Conservation (phyloP, 768 basidiomycete species). For the Suillus lakei region DNA sequence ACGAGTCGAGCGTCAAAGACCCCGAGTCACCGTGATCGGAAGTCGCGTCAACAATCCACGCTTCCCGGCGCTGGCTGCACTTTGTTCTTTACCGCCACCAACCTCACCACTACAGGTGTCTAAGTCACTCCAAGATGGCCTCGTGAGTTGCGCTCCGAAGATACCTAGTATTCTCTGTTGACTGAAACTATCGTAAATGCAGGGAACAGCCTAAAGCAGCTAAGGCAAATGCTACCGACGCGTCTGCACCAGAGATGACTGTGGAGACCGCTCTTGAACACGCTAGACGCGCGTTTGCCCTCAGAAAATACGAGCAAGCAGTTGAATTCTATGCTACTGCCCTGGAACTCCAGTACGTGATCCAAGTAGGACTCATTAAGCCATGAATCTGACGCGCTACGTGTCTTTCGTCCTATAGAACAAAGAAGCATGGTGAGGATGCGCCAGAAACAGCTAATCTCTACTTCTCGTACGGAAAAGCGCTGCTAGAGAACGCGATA, state of each 20-base stretch:
- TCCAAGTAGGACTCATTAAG: conserved; percentile 23
- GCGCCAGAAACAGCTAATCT: conserved; percentile 85
- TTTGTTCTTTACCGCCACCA: conserved; percentile 3
- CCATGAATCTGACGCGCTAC: conserved; percentile 20
- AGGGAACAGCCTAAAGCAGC: conserved; percentile 17
- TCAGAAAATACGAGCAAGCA: conserved; percentile 85
- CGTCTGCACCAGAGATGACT: conserved; percentile 29
- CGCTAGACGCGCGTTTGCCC: conserved; percentile 87
- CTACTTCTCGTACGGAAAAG: conserved; percentile 91
- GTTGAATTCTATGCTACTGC: conserved; percentile 85
- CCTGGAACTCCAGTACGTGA: conserved; percentile 80
- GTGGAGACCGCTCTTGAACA: conserved; percentile 71
- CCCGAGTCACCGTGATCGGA: conserved; percentile 2
- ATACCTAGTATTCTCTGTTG: not conserved
- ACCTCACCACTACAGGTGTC: not conserved
- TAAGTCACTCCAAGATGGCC: conserved; percentile 20
- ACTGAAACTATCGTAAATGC: not conserved
- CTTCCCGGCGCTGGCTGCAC: conserved; percentile 2
- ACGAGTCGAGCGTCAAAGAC: not conserved
- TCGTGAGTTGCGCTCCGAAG: conserved; percentile 23
- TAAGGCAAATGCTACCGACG: conserved; percentile 26
- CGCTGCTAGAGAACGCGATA: conserved; percentile 92
- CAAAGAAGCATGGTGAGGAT: conserved; percentile 76
- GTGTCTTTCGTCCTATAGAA: conserved; percentile 48
- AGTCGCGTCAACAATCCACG: conserved; percentile 9